Base-by-base conservation (phyloP, 75 land plant genomes). In the Sequoia sempervirens region DNA sequence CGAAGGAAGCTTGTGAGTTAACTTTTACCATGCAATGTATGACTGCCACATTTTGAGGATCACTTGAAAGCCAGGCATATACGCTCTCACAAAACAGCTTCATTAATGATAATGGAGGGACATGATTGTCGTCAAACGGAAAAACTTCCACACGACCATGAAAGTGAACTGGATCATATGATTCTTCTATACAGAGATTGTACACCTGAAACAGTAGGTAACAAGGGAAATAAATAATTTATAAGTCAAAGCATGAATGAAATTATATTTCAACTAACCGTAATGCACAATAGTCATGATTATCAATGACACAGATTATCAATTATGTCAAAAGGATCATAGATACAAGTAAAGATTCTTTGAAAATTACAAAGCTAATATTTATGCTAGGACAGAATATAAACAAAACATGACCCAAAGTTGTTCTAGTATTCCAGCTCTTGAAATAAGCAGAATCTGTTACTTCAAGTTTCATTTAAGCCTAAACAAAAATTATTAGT, bases 111-210 rank as follows among this genome's bases (percentile, higher is more conserved):
- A 93, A 83, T 47, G 92, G 84, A 18, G 95, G 95, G 2, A 93
- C 92, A 82, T 92, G 94, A 66, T 90, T 92, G 83, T 93, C 95
- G 74, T 93, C 95, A 85, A 93, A 93, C 15, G 95, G 95, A 30
- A 75, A 89, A 80, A 36, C 72, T 54, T 93, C 95, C 82, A 93
- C 92, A 20, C 93, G 88, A 20, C 95, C 93, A 85, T 90, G 86
- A 83, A 93, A 93, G 81, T 87, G 87, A 64, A 79, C 87, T 68
- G 93, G 87, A 82, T 93, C 93, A 82, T 93, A 93, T 14, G 54
- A 82, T 82, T 91, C 87, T 84, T 93, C 95, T 38, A 84, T 87
- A 80, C 95, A 92, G 18, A 93, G 82, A 85, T 93, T 93, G 66
- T 92, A 93, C 4, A 93, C 92, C 95, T 93, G 86, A 50, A 85